These are phyloP conservation scores for Plenodomus lindquistii DNA, from an alignment of 2,329 filamentous ascomycete species.

Conservation along the genomic window DNA sequence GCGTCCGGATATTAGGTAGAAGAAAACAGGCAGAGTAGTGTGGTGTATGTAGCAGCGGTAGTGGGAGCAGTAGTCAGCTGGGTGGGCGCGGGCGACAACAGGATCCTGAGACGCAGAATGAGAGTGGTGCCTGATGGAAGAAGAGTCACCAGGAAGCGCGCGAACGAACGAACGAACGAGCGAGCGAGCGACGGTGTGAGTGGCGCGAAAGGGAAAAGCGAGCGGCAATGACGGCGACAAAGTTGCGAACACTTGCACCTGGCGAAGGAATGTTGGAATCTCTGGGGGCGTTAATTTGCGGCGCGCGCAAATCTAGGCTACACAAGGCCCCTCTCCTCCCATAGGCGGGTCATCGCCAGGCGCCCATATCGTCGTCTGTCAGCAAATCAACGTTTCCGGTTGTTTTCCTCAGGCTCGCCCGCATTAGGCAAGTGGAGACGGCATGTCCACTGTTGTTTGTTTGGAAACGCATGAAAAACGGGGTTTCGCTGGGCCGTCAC, in stretches of 20 bases:
- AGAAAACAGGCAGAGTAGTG: background rate
- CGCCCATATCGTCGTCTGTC: background rate
- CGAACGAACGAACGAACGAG: background rate
- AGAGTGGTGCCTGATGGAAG: background rate
- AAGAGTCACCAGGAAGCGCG: background rate
- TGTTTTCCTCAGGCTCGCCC: background rate
- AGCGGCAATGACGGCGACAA: background rate
- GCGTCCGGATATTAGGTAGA: background rate
- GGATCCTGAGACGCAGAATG: background rate
- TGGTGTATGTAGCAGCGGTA: background rate
- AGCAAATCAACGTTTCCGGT: background rate
- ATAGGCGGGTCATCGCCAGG: background rate
- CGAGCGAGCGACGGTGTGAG: background rate
- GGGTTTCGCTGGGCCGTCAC: background rate
- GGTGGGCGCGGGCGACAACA: background rate
- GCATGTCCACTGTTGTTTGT: no score
- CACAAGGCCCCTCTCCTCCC: background rate
- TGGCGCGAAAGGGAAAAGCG: background rate
- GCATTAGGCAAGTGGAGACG: slow-evolving; percentile 4
- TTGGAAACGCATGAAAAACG: background rate
- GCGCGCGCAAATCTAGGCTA: background rate
- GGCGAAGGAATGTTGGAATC: background rate
- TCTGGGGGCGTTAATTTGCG: background rate
- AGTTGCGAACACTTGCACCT: background rate
- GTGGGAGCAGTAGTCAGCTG: background rate